Evolutionary conservation across 2,329 filamentous ascomycete genomes (phyloP), one percentile per base, ranked within the genome.

Genomic region (Pleoardoris graminearum): DNA sequence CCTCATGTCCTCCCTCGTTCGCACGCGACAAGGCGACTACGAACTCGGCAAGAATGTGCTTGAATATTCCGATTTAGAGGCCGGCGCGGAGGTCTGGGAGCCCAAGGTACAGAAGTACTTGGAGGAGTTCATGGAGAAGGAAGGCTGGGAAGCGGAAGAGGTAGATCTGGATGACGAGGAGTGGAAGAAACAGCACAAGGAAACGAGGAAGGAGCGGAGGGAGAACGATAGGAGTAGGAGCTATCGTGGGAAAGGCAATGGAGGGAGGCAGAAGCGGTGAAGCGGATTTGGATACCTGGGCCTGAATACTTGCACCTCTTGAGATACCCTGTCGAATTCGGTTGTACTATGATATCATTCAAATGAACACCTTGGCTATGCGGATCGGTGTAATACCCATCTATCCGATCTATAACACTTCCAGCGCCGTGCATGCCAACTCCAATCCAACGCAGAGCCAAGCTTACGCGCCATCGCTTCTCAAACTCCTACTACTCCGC

Each of bases 1-100:
- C 29, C 80, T 94, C 60, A 97, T 99, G 93, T 85, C 89, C 19
- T 86, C 89, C 62, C 83, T 99, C 17, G 82, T 88, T 51, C 87
- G 94, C 49, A 88, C 85, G 3, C 84, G 89, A 47, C 94, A 99
- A 75, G 89, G 85, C 16, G 84, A 91, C 55, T 97, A 95, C 66
- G 81, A 83, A 51, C 77, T 96, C 0, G 85, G 84, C 1, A 80
- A 83, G 29, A 92, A 90, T 67, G 88, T 91, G 48, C 73, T 97
- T 17, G 88, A 94, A 62, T 96, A 89, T 68, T 79, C 84, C 10
- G 90, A 96, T 58, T 75, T 97, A 3, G 80, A 80, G 51, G 83
- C 86, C 59, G 91, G 89, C 1, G 90, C 96, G 71, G 82, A 85
- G 0, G 84, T 89, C 7, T 97, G 93, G 92, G 90, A 83, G 0